These are phyloP conservation scores for Pythium sukuiense DNA, from an alignment of 352 stramenopile species.

Conservation along the genomic window DNA sequence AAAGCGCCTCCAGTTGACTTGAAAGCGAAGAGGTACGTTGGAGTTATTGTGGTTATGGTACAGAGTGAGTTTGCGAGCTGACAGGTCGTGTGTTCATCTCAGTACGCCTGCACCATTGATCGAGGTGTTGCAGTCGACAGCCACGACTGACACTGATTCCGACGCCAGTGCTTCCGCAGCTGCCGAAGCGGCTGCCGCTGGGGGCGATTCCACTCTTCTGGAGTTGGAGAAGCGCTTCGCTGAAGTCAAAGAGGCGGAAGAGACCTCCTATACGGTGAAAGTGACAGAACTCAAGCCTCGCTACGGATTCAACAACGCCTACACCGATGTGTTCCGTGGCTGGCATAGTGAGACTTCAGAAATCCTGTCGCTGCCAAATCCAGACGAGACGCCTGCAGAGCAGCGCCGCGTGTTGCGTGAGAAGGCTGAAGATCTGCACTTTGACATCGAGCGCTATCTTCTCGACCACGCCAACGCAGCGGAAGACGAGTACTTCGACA, in stretches of 20 bases:
- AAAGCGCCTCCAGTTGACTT: constrained; percentile 39
- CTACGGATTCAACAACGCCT: constrained; percentile 95
- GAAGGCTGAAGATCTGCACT: constrained; percentile 89
- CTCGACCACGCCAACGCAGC: constrained; percentile 89
- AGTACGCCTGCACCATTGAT: constrained; percentile 64
- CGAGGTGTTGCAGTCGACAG: constrained; percentile 70
- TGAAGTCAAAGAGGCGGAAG: constrained; percentile 19
- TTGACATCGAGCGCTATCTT: constrained; percentile 96
- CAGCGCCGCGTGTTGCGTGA: constrained; percentile 77
- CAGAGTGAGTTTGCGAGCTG: background rate
- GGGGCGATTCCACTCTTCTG: constrained; percentile 41
- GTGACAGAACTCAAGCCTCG: constrained; percentile 53
- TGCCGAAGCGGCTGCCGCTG: background rate
- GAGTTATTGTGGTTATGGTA: background rate
- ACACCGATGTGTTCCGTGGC: constrained; percentile 91
- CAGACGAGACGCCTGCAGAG: constrained; percentile 74
- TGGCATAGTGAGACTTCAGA: constrained; percentile 92
- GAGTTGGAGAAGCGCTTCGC: constrained; percentile 47
- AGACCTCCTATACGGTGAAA: constrained; percentile 30
- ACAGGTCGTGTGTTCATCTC: background rate
- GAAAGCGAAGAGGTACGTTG: constrained; percentile 30
- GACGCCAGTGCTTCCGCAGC: background rate
- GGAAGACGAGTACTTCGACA: constrained; percentile 93
- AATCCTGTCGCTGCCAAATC: constrained; percentile 92
- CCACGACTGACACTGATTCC: constrained; percentile 14